phyloP scores from a whole-genome alignment of 164 flowering plant genomes.

The Tetrastigma voinierianum region DNA sequence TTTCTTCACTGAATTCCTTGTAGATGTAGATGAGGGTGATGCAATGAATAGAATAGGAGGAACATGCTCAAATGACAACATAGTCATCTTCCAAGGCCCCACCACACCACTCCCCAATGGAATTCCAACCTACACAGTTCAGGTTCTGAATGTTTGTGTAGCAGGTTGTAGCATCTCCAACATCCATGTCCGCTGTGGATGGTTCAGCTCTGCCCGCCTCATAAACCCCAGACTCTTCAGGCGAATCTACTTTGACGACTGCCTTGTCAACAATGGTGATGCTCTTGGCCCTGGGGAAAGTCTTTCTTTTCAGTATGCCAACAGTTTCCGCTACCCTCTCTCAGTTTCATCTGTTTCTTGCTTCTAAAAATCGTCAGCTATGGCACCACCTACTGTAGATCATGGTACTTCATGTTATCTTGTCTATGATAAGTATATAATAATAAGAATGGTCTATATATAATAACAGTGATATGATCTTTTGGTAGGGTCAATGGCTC shows the following conservation, averaged over 20 bases:
- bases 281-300: conserved; percentile 35
- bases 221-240: conserved; percentile 48
- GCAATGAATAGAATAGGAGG: conserved; percentile 26
- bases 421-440: too few relatives aligned
- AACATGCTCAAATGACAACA: conserved; percentile 46
- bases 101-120: conserved; percentile 60
- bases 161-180: conserved; percentile 40
- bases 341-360: conserved; percentile 44
- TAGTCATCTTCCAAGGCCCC: conserved; percentile 51
- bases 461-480: too few relatives aligned
- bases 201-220: conserved; percentile 59
- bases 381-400: too few relatives aligned
- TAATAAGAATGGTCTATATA: too few relatives aligned
- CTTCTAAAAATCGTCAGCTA: too few relatives aligned
- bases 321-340: conserved; percentile 42
- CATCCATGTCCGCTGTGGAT: conserved; percentile 59
- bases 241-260: conserved; percentile 38
- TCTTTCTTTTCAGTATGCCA: conserved; percentile 58
- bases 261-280: conserved; percentile 57
- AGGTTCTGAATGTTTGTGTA: conserved; percentile 40
- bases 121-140: conserved; percentile 64
- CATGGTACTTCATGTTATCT: too few relatives aligned
- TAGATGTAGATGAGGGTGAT: conserved; percentile 12
- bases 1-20: neutral
- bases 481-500: too few relatives aligned